These are phyloP conservation scores for Cercospora nicotianae DNA, from an alignment of 2,329 filamentous ascomycete genomes.

Conservation along the genomic window DNA sequence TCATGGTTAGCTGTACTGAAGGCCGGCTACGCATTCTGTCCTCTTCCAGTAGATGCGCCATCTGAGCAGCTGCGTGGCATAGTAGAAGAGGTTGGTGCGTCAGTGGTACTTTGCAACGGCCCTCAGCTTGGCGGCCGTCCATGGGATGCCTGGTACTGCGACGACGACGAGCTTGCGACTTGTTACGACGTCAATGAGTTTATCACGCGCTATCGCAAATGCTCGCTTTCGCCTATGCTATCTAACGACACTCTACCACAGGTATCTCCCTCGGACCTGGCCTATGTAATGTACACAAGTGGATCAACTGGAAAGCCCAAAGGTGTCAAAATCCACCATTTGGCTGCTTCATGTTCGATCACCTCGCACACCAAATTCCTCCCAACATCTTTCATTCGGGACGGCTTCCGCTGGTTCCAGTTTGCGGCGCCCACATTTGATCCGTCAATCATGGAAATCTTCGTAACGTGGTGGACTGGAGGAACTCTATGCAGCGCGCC, in stretches of 20 bases:
- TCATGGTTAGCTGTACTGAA: conserved; percentile 23
- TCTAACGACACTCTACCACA: conserved; percentile 5
- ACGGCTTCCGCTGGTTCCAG: conserved; percentile 26
- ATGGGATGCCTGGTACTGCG: conserved; percentile 24
- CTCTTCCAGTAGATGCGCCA: conserved; percentile 19
- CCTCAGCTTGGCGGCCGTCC: conserved; percentile 16
- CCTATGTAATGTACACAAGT: conserved; percentile 32
- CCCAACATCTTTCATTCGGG: conserved; percentile 11
- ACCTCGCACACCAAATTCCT: conserved; percentile 19
- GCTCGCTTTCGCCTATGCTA: not conserved
- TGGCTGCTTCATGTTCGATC: conserved; percentile 20
- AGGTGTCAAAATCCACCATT: conserved; percentile 23
- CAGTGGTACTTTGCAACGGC: conserved; percentile 17
- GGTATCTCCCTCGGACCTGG: conserved; percentile 28
- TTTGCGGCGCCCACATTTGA: conserved; percentile 24
- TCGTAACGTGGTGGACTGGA: conserved; percentile 24
- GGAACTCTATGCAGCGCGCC: conserved; percentile 25
- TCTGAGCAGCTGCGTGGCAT: conserved; percentile 19
- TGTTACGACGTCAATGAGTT: conserved; percentile 18
- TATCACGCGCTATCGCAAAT: not conserved
- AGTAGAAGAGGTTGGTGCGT: conserved; percentile 21
- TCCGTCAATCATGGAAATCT: conserved; percentile 26
- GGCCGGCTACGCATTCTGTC: conserved; percentile 21
- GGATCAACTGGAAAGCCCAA: conserved; percentile 31
- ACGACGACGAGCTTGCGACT: conserved; percentile 21